These are phyloP conservation scores for Heliamphora pulchella DNA, from an alignment of 179 eudicot genomes.

Conservation along the genomic window DNA sequence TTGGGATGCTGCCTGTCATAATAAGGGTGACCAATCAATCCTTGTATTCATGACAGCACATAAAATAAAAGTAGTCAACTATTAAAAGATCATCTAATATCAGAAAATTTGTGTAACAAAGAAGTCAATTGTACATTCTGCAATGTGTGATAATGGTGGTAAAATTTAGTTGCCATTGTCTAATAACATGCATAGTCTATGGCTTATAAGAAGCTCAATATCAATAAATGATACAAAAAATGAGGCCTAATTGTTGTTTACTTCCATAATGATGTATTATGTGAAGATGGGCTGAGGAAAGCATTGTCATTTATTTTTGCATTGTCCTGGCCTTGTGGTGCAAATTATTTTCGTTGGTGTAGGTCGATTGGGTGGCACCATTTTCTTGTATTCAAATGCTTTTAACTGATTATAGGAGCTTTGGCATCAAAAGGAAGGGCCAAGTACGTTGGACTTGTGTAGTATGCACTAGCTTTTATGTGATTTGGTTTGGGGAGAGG, in stretches of 20 bases:
- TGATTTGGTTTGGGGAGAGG: not conserved
- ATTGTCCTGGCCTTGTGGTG: not conserved
- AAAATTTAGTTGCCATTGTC: not conserved
- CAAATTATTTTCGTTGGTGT: not conserved
- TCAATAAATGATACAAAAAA: no score
- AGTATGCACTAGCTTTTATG: not conserved
- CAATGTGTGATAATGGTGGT: not conserved
- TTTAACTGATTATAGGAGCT: not conserved
- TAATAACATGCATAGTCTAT: not conserved
- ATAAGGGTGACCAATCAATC: slow-evolving; percentile 12
- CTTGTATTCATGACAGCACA: not conserved
- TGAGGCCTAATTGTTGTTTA: not conserved
- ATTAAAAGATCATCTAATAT: not conserved
- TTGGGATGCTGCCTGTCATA: slow-evolving; percentile 28
- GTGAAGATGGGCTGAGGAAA: not conserved
- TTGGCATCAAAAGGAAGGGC: not conserved
- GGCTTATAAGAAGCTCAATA: no score
- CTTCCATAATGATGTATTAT: not conserved
- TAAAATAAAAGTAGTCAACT: not conserved
- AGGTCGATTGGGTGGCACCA: no score
- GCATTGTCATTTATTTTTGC: not conserved
- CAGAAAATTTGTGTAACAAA: not conserved
- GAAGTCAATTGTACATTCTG: not conserved
- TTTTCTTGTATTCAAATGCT: not conserved
- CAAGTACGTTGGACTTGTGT: not conserved